Evolutionary conservation across 768 basidiomycete species (phyloP), one percentile per base, ranked within the genome.

Genomic region (Chalciporus pseudorubinellus): DNA sequence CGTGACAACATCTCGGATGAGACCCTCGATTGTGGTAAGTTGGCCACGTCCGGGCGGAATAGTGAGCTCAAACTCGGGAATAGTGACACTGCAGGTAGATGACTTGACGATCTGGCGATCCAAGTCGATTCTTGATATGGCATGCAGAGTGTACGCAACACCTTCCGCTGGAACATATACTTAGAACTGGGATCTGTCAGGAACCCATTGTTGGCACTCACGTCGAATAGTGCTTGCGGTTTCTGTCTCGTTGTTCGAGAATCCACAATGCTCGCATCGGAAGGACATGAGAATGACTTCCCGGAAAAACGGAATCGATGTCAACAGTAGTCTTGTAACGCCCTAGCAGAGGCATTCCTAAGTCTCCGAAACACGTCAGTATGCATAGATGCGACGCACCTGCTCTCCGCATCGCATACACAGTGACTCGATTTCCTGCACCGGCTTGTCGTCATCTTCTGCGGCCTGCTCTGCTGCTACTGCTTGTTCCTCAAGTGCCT

Each of bases 281-380:
- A 99, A 99, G 34, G 92, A 95, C 84, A 95, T 93, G 53, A 98
- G 83, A 57, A 99, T 89, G 46, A 98, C 85, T 68, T 99, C 92
- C 40, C 83, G 77, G 76, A 98, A 98, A 75, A 85, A 98, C 0
- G 97, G 97, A 44, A 99, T 99, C 3, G 85, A 84, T 0, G 95
- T 98, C 44, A 99, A 75, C 60, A 99, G 81, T 60, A 99, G 71
- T 39, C 93, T 76, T 1, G 97, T 99, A 12, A 76, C 73, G 28
- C 95, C 95, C 93, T 98, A 42, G 28, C 24, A 29, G 31, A 44
- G 1, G 21, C 28, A 2, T n/a, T 4, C 10, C 21, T 21, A 4
- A 21, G 29, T 40, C 34, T 59, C 19, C 22, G n/a, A 31, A 31
- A 11, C 3, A 3, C 10, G 4, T 31, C 13, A 2, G 2, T 11